Base-by-base conservation (phyloP, 2,329 filamentous ascomycete genomes). In the Seiridium cupressi region DNA sequence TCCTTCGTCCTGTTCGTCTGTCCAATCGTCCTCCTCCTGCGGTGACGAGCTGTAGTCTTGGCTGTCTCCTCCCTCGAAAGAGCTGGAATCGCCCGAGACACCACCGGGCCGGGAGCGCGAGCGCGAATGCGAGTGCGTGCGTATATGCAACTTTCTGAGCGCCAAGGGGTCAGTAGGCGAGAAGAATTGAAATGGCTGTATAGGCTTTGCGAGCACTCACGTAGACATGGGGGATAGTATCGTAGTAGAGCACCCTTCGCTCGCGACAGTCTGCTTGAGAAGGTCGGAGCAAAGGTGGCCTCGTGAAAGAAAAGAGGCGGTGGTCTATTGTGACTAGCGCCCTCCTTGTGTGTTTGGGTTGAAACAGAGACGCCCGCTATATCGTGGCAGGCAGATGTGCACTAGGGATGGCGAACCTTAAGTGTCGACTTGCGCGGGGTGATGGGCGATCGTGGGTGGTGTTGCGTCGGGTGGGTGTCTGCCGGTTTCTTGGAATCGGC, bases 201-300 rank as follows among this genome's bases (percentile, higher is more conserved):
- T 26, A 26, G 18, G 18, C 18, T 26, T 26, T 26, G 18, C 18
- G 10, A 32, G 18, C 9, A 31, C 32, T 48, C 9, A 34, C 32
- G 40, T 13, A 13, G 55, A 58, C 55, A 58, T 58, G 55, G 31
- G 73, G 75, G 70, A 73, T 65, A 69, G 64, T 61, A 67, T 64
- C 67, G 67, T 61, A 64, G 65, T 66, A 51, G 68, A 69, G 71
- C 73, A 72, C 74, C 74, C 73, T 79, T 75, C 71, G 74, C 80
- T 76, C 76, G 71, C 79, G 75, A 81, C 79, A 67, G 76, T 77
- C 76, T 73, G 61, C 69, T 66, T 68, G 68, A 77, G 74, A 78
- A 70, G 72, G 78, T 73, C 77, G 75, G 77, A 81, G 76, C 68
- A 77, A 78, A 77, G 74, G 74, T 69, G 71, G 64, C 55, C 57